Percentiles rank a stretch among this genome's conserved stretches.
Evolutionary conservation across 2,329 filamentous ascomycete genomes (phyloP).

Genomic region (Aspergillus sp.): DNA sequence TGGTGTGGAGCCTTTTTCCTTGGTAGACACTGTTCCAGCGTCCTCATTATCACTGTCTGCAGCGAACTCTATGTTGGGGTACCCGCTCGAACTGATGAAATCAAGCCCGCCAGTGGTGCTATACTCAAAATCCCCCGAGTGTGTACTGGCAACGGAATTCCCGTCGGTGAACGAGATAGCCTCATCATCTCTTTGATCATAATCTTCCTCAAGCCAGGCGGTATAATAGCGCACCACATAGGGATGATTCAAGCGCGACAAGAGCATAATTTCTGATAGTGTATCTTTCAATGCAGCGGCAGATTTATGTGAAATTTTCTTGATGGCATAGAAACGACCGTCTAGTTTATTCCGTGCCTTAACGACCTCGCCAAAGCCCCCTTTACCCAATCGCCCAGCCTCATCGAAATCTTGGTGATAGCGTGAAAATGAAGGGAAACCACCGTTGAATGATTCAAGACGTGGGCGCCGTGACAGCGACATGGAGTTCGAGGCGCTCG

Average conservation of each 20-base stretch:
- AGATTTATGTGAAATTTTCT: conserved; percentile 87
- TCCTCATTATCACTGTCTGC: conserved; percentile 53
- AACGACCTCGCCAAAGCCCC: conserved; percentile 94
- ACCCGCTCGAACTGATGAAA: conserved; percentile 85
- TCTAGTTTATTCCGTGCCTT: conserved; percentile 94
- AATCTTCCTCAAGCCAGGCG: conserved; percentile 82
- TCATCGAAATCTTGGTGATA: conserved; percentile 91
- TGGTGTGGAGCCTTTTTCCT: conserved; percentile 25
- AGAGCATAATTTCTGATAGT: conserved; percentile 80
- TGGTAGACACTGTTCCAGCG: conserved; percentile 37
- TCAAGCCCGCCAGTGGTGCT: conserved; percentile 83
- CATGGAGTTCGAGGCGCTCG: conserved; percentile 46
- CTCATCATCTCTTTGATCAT: conserved; percentile 41
- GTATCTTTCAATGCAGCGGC: conserved; percentile 62
- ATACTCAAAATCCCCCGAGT: conserved; percentile 53
- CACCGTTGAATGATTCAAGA: conserved; percentile 60
- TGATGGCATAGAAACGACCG: conserved; percentile 90
- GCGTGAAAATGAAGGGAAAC: conserved; percentile 62
- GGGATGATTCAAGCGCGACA: conserved; percentile 92
- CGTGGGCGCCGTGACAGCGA: conserved; percentile 53
- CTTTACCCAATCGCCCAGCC: conserved; percentile 83
- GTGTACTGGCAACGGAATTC: conserved; percentile 44
- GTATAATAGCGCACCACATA: conserved; percentile 88
- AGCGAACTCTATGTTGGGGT: conserved; percentile 75
- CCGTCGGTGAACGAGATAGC: conserved; percentile 54